Evolutionary conservation across 768 basidiomycete genomes (phyloP), one percentile per base, ranked within the genome.

Genomic region (Russula abietina): DNA sequence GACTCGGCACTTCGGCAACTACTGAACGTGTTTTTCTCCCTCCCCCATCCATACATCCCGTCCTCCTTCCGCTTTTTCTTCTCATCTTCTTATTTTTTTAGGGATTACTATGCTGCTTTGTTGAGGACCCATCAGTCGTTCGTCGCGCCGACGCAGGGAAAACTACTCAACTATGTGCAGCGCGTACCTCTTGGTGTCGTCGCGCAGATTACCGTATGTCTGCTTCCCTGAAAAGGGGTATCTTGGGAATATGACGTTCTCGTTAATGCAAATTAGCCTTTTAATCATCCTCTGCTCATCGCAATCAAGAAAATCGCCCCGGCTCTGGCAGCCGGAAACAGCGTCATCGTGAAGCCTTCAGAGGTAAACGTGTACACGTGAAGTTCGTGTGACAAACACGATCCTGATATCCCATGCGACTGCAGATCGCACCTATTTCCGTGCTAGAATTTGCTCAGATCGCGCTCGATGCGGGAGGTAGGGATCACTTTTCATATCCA

Each of bases 231-330:
- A 3, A 9, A 30, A 41, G 2, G 17, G 19, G 12, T 24, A 26
- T 10, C 33, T 16, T 39, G 12, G 26, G 33, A 45, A 22, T 19
- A 26, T 16, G 11, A 14, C 16, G 22, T 46, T 46, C 45, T 12
- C 22, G 12, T 33, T 16, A 10, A 58, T 28, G 8, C 56, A 39
- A 64, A 55, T 17, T 64, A 91, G 88, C 89, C 91, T 2, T 93
- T 93, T 73, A 94, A 94, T 68, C 91, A 94, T 67, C 92, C 92
- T 1, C 75, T 94, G n/a, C 73, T 94, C 39, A 94, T 94, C 65
- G 89, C 90, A 2, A 72, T 93, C 57, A 94, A 94, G 78, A 94
- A 94, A 74, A 87, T 93, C 59, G 89, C 87, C 0, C 89, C 89
- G 6, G 91, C 89, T 1, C 76, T 93, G 30, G 91, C 91, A 49